Evolutionary conservation across 2,329 filamentous ascomycete species (phyloP), one percentile per base, ranked within the genome.

Genomic region (Xylariomycetidae sp.): DNA sequence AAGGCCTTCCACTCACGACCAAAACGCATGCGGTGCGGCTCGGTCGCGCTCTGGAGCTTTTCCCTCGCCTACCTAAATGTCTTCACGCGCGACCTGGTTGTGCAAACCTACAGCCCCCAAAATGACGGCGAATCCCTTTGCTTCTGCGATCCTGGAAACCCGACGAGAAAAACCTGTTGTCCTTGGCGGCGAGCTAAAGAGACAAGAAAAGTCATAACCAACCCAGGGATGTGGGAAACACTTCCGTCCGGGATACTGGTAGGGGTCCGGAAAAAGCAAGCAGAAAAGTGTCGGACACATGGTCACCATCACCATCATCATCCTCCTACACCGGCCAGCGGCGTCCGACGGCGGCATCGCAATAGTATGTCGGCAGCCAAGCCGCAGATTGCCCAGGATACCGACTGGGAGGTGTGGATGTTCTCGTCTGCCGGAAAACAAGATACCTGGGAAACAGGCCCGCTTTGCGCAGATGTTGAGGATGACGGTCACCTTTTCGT

Each of bases 161-260:
- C 61, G 2, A 57, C 58, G 1, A 29, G 54, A 12, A 61, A 62
- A 22, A 63, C 60, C 5, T 72, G 65, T 39, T 74, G 67, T 40
- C 53, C 62, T 2, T 78, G 72, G 73, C 50, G 56, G 5, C 65
- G 69, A 15, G 68, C 72, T 2, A 67, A 61, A 12, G 69, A 76
- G 44, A 56, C 65, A 3, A 68, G 61, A 24, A 68, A 72, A 29
- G 66, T 62, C 7, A 65, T 86, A 6, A 57, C 66, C n/a, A 71
- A 79, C 23, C 79, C 79, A 0, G 82, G 82, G 0, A 54, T 61
- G 0, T 87, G 82, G 82, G 74, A 79, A 39, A 63, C 74, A 2
- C 63, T 84, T 6, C 64, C 68, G 1, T 70, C 70, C 19, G 75
- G 78, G 1, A 74, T 72, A 34, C 62, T 85, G 8, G 62, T 85